Percentiles rank a stretch among this genome's conserved stretches.
Conservation (phyloP, 768 basidiomycete genomes). For the Hebeloma cylindrosporum region DNA sequence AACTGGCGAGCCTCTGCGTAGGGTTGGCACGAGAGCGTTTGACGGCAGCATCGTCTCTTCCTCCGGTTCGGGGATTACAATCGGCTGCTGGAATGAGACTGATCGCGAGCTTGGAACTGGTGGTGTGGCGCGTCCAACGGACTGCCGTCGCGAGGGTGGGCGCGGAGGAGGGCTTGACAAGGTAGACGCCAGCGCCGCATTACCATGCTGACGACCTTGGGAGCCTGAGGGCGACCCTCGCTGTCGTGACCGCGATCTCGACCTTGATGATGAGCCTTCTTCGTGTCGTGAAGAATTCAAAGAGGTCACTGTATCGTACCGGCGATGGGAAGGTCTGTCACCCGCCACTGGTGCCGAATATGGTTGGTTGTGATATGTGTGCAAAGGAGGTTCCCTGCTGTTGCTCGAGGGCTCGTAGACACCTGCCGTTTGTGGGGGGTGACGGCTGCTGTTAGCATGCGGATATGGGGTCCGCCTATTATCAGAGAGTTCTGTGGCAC, state of each 20-base stretch:
- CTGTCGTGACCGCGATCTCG: slow-evolving; percentile 9
- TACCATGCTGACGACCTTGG: slow-evolving; percentile 3
- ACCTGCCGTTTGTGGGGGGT: slow-evolving; percentile 8
- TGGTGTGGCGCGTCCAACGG: not conserved
- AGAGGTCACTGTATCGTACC: slow-evolving; percentile 11
- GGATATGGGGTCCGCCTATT: not conserved
- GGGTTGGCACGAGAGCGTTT: no score
- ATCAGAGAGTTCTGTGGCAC: not conserved
- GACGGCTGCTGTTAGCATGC: slow-evolving; percentile 3
- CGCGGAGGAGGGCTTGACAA: slow-evolving; percentile 6
- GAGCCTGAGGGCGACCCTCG: slow-evolving; percentile 1
- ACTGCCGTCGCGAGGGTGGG: not conserved
- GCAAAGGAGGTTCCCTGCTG: not conserved
- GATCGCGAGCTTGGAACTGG: not conserved
- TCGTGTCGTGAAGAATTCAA: slow-evolving; percentile 4
- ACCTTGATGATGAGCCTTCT: slow-evolving; percentile 8
- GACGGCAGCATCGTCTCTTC: no score
- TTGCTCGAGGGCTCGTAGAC: slow-evolving; percentile 3
- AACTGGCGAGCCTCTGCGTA: slow-evolving; percentile 5
- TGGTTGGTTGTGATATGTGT: slow-evolving; percentile 6
- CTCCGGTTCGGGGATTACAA: no score
- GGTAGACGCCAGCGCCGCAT: slow-evolving; percentile 15
- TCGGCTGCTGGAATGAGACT: not conserved
- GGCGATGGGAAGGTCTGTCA: slow-evolving; percentile 10
- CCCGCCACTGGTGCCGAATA: slow-evolving; percentile 7